Base-by-base conservation (phyloP, 345 rosid species). In the Hypericum perforatum region DNA sequence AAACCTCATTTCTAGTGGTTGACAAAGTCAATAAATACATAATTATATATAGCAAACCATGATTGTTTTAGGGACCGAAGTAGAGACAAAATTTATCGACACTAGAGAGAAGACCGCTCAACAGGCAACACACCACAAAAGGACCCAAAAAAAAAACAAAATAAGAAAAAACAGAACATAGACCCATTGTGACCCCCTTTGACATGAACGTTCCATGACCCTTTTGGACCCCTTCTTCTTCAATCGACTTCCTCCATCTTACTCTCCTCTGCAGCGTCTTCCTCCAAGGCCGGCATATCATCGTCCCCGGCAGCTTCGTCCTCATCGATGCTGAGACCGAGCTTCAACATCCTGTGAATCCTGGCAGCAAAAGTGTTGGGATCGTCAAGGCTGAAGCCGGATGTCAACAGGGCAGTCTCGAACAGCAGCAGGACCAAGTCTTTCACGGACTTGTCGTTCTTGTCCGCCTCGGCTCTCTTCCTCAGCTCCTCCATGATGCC, bases 221-320 rank as follows among this genome's bases (percentile, higher is more conserved):
- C 61, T 15, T 9, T 9, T 2, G 9, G 8, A 11, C 29, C 36
- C 13, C n/a, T n/a, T n/a, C n/a, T n/a, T n/a, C n/a, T 43, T 40
- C 63, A 89, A 58, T 89, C 97, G 0, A 89, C 97, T 41, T 85
- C 95, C 64, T 89, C 97, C 97, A 89, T 89, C 77, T 83, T 89
- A 76, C 92, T 85, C 75, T 78, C 97, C 73, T 83, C 95, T 8
- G 71, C 89, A n/a, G 55, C 87, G 1, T 70, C 89, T 9, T 89
- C 97, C 63, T 85, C 97, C 60, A 89, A 45, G 1, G 78, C 67
- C 8, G 95, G 97, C 89, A 89, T 81, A 9, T 85, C 97, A 6
- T 69, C 72, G 14, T 82, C 95, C 0, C 74, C 85, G 0, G 12
- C 79, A 6, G 38, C 41, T 12, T 83, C 89, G 4, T 74, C 89